Percentiles rank a stretch among this genome's conserved stretches.
Conservation (phyloP, 768 basidiomycete species). For the Gautieria morchelliformis region DNA sequence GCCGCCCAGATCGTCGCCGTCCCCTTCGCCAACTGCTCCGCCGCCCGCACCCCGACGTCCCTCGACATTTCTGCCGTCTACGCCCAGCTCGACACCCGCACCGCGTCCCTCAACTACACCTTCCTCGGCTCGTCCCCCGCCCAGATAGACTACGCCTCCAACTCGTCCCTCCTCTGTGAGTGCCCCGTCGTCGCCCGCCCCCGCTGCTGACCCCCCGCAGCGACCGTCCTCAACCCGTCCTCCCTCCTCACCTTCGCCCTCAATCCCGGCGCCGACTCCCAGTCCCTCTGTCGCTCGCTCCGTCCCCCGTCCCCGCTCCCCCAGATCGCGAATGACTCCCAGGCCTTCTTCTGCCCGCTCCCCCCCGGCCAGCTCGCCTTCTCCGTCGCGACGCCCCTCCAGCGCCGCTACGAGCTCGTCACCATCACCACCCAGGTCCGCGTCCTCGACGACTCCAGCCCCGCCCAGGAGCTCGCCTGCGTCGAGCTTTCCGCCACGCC, state of each 20-base stretch:
- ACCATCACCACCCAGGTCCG: conserved; percentile 79
- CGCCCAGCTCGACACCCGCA: conserved; percentile 40
- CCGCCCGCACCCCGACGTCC: conserved; percentile 33
- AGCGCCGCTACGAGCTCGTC: conserved; percentile 55
- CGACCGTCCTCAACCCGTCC: conserved; percentile 81
- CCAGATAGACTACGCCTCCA: conserved; percentile 47
- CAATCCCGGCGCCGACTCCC: conserved; percentile 53
- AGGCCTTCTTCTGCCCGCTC: conserved; percentile 63
- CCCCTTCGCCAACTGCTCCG: conserved; percentile 61
- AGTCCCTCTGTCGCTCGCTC: conserved; percentile 61
- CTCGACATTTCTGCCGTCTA: conserved; percentile 63
- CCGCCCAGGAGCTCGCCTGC: conserved; percentile 73
- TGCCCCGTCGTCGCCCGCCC: conserved; percentile 2
- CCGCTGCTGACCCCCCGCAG: conserved; percentile 27
- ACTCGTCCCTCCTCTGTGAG: conserved; percentile 50
- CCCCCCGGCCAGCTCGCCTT: conserved; percentile 73
- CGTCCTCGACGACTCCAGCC: conserved; percentile 69
- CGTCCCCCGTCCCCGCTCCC: conserved; percentile 70
- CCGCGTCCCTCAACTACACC: conserved; percentile 53
- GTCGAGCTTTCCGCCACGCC: conserved; percentile 72
- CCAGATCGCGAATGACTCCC: conserved; percentile 25
- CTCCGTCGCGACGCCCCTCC: conserved; percentile 32
- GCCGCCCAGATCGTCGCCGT: conserved; percentile 50
- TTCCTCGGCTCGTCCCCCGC: conserved; percentile 56
- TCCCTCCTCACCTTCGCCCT: conserved; percentile 70